Evolutionary conservation across 176 grass and related monocot genomes (phyloP).

Genomic region (Zoysia japonica): DNA sequence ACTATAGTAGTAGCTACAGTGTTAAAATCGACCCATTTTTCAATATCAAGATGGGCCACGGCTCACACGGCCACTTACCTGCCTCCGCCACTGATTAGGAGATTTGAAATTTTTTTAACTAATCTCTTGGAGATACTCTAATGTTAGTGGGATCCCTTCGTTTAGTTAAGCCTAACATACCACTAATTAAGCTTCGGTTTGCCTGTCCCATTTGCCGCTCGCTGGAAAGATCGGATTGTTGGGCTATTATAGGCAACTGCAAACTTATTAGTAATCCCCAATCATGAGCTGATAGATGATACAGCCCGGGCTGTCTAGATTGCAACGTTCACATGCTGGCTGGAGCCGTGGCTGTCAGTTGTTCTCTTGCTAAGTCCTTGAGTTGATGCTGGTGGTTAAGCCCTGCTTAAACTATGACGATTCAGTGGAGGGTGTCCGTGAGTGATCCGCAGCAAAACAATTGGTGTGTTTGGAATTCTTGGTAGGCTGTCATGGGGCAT

Average conservation of each 20-base stretch:
- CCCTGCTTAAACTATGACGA: slow-evolving; percentile 41
- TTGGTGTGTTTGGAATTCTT: slow-evolving; percentile 14
- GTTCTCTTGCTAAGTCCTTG: slow-evolving; percentile 33
- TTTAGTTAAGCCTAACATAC: no score
- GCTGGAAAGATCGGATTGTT: slow-evolving; percentile 10
- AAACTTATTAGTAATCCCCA: slow-evolving; percentile 32
- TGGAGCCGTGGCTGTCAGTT: slow-evolving; percentile 26
- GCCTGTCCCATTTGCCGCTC: not conserved
- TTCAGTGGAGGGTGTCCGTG: not conserved
- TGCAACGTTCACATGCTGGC: slow-evolving; percentile 49
- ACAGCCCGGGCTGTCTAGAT: slow-evolving; percentile 42
- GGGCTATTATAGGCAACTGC: slow-evolving; percentile 21
- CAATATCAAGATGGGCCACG: no score
- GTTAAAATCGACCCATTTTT: no score
- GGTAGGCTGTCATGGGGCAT: slow-evolving; percentile 46
- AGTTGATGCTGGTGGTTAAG: slow-evolving; percentile 23
- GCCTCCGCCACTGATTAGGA: no score
- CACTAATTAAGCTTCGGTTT: no score
- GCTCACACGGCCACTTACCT: no score
- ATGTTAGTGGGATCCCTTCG: no score
- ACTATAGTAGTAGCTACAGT: no score
- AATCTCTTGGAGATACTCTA: no score
- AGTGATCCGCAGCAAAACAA: slow-evolving; percentile 34
- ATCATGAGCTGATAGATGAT: slow-evolving; percentile 54
- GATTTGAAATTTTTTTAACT: no score